Base-by-base conservation (phyloP, 2,329 filamentous ascomycete genomes). In the Pseudogymnoascus sp. region DNA sequence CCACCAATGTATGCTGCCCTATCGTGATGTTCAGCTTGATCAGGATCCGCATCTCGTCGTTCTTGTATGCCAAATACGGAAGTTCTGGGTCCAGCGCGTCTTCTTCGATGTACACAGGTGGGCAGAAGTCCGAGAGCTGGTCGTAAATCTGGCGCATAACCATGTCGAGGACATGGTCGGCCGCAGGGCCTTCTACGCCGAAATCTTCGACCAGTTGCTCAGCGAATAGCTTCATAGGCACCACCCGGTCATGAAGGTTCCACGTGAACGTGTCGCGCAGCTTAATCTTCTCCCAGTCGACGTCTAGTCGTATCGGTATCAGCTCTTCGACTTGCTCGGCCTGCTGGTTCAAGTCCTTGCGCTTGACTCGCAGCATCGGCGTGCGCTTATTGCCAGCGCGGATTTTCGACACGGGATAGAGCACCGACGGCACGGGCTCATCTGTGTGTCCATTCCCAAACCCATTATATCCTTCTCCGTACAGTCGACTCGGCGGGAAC, bases 11-110 rank as follows among this genome's bases (percentile, higher is more conserved):
- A 72, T 96, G 91, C 67, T 91, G 89, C 42, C 93, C 95, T 72
- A 99, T 97, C 5, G 95, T 97, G 72, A 99, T 96, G 76, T 97
- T 97, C 61, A 99, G 82, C 76, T 97, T 97, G 76, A 99, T 86
- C 47, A 96, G 79, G 69, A 99, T 90, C 61, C 95, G 89, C 93
- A 99, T 97, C 78, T 99, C 95, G 73, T 99, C 95, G 73, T 99
- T 96, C 77, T 97, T 97, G 79, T 97, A 96, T 5, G 95, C 93
- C 40, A 84, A 87, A 73, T 97, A 97, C 0, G 93, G 93, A 11
- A 96, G 81, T 72, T 95, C 89, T 1, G 92, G 90, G 71, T 99
- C 93, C 57, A 97, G 81, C 0, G 93, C 86, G 70, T 96, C 91
- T 70, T 97, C 93, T 69, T 96, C 88, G 60, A 93, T 89, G 73